Conservation (phyloP, 257 asterid genomes). For the Nicotiana sylvestris region DNA sequence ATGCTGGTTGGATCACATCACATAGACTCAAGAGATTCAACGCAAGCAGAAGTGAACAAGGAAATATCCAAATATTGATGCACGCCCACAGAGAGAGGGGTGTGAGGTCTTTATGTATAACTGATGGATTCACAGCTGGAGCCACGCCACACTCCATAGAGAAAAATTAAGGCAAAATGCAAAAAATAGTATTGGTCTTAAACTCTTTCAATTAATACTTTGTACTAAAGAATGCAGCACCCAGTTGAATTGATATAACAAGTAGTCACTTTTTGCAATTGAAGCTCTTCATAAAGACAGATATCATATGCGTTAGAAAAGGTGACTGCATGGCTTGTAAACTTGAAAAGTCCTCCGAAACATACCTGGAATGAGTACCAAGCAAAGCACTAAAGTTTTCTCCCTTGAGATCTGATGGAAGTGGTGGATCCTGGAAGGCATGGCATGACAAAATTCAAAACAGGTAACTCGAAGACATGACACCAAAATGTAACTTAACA, state of each 20-base stretch:
- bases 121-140: not conserved
- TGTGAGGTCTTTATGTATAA: not conserved
- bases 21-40: not conserved
- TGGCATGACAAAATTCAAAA: conserved; percentile 20
- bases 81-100: not conserved
- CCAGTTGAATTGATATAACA: not conserved
- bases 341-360: conserved; percentile 11
- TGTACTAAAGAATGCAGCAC: not conserved
- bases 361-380: conserved; percentile 92
- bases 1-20: not conserved
- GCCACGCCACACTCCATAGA: not conserved
- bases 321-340: not conserved
- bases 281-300: not conserved
- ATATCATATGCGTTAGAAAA: not conserved
- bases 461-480: conserved; percentile 21
- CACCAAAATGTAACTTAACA: conserved; percentile 12
- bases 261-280: not conserved
- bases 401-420: conserved; percentile 89
- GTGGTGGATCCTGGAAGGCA: conserved; percentile 60
- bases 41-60: not conserved
- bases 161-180: not conserved
- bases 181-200: not conserved
- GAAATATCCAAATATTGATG: not conserved
- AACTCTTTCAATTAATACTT: not conserved
- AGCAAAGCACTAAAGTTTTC: conserved; percentile 67